Percentiles rank a stretch among this genome's conserved stretches.
Evolutionary conservation across 345 rosid species (phyloP).

Genomic region (Euphorbia lathyris): DNA sequence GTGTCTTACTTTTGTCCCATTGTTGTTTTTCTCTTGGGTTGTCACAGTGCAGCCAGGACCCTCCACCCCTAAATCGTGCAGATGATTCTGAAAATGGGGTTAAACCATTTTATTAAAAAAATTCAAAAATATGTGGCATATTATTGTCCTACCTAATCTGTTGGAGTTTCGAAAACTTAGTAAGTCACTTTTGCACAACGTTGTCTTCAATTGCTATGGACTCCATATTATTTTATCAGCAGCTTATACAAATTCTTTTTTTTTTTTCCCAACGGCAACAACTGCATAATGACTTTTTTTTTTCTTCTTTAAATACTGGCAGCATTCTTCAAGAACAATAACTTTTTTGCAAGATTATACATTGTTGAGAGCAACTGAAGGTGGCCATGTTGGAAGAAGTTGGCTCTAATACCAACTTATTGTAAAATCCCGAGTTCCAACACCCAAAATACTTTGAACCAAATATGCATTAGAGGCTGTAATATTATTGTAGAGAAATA

Average conservation of each 20-base stretch:
- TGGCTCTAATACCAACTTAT: too few relatives aligned
- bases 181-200: too few relatives aligned
- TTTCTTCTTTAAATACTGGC: too few relatives aligned
- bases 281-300: too few relatives aligned
- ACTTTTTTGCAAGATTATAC: too few relatives aligned
- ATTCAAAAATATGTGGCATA: neutral
- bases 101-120: neutral
- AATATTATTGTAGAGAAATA: neutral
- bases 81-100: neutral
- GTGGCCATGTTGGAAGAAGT: too few relatives aligned
- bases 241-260: too few relatives aligned
- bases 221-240: neutral
- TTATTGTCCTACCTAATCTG: neutral
- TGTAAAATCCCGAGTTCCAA: neutral
- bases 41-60: neutral
- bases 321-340: too few relatives aligned
- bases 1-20: neutral
- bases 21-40: neutral
- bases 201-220: neutral
- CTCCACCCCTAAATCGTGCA: neutral
- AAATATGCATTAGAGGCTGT: neutral
- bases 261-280: too few relatives aligned
- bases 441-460: neutral
- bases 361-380: too few relatives aligned
- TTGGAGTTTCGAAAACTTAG: neutral